Evolutionary conservation across 192 early-diverging fungal genomes (phyloP).

Genomic region (Coemansia sp.): DNA sequence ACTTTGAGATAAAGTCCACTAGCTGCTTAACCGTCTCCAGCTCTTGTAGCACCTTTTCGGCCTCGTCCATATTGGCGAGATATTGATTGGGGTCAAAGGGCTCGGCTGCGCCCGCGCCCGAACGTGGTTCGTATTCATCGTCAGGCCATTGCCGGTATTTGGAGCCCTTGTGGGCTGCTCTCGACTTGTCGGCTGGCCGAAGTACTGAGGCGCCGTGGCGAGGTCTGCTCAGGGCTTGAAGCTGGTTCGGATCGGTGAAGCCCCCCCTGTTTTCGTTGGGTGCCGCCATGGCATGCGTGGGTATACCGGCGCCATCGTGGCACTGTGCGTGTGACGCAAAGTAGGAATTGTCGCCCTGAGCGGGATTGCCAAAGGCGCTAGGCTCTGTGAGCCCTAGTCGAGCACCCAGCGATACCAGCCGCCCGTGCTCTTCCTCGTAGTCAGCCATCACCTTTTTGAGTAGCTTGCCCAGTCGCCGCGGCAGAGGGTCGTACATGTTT

Average conservation of each 20-base stretch:
- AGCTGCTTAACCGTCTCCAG: conserved; percentile 34
- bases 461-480: conserved; percentile 31
- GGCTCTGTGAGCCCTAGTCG: conserved; percentile 3
- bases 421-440: conserved; percentile 44
- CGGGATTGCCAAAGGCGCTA: background rate
- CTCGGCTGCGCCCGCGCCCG: conserved; percentile 2
- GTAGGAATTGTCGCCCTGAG: background rate
- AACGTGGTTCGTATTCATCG: background rate
- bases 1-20: conserved; percentile 36
- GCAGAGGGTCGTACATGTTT: conserved; percentile 39
- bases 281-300: background rate
- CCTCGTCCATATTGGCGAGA: conserved; percentile 28
- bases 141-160: conserved; percentile 2
- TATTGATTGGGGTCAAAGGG: conserved; percentile 40
- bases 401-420: conserved; percentile 17
- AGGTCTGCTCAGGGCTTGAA: background rate
- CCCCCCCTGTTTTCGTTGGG: background rate
- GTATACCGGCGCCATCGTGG: background rate
- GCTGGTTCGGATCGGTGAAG: background rate
- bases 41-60: conserved; percentile 33
- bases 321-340: background rate
- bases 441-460: conserved; percentile 30
- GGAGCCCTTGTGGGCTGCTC: background rate
- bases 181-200: background rate
- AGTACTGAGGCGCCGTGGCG: background rate